A percentile compares a stretch with the other conserved stretches of the same genome.
These are phyloP conservation scores for Acanthamoeba rhysodes DNA, from an alignment of 208 protist genomes.

Conservation along the genomic window DNA sequence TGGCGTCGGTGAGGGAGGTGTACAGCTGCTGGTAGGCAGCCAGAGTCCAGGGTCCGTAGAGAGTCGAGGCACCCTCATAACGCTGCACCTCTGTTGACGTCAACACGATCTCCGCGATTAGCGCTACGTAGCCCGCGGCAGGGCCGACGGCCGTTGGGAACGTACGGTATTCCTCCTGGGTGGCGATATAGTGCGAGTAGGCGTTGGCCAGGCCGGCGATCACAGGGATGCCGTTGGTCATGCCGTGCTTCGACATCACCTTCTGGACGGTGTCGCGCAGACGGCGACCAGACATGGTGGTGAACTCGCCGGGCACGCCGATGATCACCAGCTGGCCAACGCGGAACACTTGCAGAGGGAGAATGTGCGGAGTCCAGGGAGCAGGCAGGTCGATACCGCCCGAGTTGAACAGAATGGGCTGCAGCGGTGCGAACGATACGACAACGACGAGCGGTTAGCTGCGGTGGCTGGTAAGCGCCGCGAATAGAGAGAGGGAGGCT, in stretches of 20 bases:
- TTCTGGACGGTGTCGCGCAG: constrained; percentile 77
- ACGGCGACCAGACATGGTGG: constrained; percentile 87
- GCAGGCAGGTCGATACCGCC: constrained; percentile 81
- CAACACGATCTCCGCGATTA: background rate
- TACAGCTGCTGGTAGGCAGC: constrained; percentile 83
- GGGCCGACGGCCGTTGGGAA: background rate
- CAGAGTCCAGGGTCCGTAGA: constrained; percentile 85
- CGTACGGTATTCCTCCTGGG: constrained; percentile 78
- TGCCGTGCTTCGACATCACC: constrained; percentile 56
- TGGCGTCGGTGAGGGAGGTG: constrained; percentile 71
- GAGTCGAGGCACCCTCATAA: constrained; percentile 86
- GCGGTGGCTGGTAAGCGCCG: background rate
- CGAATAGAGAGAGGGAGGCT: background rate
- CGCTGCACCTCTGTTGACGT: constrained; percentile 74
- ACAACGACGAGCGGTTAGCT: background rate
- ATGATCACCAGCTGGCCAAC: constrained; percentile 84
- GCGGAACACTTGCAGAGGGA: constrained; percentile 84
- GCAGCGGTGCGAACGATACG: background rate
- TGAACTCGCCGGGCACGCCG: constrained; percentile 87
- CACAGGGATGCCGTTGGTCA: constrained; percentile 66
- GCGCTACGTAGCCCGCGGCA: background rate
- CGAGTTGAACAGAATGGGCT: constrained; percentile 85
- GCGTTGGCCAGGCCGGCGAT: constrained; percentile 77
- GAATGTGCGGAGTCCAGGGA: constrained; percentile 80
- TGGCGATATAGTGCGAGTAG: constrained; percentile 78